Conservation (phyloP, 108 stramenopile genomes). For the Skeletonema potamos region DNA sequence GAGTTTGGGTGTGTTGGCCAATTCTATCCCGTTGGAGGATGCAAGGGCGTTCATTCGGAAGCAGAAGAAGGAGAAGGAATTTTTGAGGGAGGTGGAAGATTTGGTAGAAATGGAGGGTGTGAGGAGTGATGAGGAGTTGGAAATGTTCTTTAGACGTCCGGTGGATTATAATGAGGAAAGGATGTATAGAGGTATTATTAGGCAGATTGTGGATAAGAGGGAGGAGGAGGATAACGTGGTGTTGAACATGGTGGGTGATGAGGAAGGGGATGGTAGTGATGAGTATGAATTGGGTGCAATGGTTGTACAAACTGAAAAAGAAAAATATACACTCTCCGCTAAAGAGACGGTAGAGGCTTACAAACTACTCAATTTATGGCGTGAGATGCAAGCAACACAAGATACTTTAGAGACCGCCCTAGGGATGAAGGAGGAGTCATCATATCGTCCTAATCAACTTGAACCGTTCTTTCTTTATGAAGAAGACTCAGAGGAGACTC, state of each 20-base stretch:
- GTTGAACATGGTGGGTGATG: constrained; percentile 1
- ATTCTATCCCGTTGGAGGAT: constrained; percentile 36
- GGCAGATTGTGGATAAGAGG: constrained; percentile 21
- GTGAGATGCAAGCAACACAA: constrained; percentile 14
- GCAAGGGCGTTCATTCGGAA: constrained; percentile 4
- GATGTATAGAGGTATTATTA: constrained; percentile 18
- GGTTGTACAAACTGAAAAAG: constrained; percentile 1
- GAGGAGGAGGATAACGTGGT: not conserved
- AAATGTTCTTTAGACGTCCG: constrained; percentile 23
- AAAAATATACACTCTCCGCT: constrained; percentile 24
- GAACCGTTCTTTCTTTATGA: constrained; percentile 34
- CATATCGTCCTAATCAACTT: constrained; percentile 11
- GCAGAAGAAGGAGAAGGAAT: constrained; percentile 10
- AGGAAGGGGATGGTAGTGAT: not conserved
- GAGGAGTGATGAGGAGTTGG: constrained; percentile 22
- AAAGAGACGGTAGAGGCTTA: constrained; percentile 34
- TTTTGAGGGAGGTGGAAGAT: constrained; percentile 8
- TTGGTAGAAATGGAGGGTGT: constrained; percentile 3
- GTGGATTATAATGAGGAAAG: constrained; percentile 9
- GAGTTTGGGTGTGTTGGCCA: constrained; percentile 27
- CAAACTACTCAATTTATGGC: constrained; percentile 33
- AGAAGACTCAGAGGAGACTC: constrained; percentile 27
- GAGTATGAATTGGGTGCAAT: not conserved
- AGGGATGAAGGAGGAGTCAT: constrained; percentile 9
- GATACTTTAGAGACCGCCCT: constrained; percentile 15